Conservation (phyloP, 83 land plant species). For the Larix sibirica region DNA sequence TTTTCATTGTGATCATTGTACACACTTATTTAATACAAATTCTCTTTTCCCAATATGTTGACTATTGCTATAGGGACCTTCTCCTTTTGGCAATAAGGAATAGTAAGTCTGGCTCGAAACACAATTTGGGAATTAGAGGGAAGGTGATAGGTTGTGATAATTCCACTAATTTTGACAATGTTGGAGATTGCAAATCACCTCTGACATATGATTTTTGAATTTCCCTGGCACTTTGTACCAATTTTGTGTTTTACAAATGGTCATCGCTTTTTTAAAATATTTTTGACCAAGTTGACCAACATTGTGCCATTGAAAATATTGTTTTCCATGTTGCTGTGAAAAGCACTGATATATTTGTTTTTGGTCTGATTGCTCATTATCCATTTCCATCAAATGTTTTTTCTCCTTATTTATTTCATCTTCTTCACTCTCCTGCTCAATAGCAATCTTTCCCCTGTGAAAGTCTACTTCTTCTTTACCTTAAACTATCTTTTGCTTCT, state of each 20-base stretch:
- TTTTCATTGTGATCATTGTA: not conserved
- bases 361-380: constrained; percentile 11
- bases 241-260: constrained; percentile 45
- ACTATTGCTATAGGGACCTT: not conserved
- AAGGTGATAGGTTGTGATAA: constrained; percentile 40
- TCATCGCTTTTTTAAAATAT: constrained; percentile 58
- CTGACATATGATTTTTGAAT: constrained; percentile 26
- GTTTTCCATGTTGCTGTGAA: not conserved
- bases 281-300: constrained; percentile 37
- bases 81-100: not conserved
- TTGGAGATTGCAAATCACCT: constrained; percentile 49
- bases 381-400: constrained; percentile 2
- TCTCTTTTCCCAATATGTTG: not conserved
- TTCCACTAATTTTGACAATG: constrained; percentile 63
- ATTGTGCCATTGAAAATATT: constrained; percentile 44
- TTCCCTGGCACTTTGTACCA: constrained; percentile 57
- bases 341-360: constrained; percentile 12
- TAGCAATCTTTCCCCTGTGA: not conserved
- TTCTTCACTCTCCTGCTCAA: constrained; percentile 15
- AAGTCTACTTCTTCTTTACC: constrained; percentile 14
- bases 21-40: not conserved
- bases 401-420: constrained; percentile 13
- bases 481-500: not conserved
- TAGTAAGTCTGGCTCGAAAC: not conserved
- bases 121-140: too few species aligned